Base-by-base conservation (phyloP, 2,329 filamentous ascomycete genomes). In the Hypoxylon sp. region DNA sequence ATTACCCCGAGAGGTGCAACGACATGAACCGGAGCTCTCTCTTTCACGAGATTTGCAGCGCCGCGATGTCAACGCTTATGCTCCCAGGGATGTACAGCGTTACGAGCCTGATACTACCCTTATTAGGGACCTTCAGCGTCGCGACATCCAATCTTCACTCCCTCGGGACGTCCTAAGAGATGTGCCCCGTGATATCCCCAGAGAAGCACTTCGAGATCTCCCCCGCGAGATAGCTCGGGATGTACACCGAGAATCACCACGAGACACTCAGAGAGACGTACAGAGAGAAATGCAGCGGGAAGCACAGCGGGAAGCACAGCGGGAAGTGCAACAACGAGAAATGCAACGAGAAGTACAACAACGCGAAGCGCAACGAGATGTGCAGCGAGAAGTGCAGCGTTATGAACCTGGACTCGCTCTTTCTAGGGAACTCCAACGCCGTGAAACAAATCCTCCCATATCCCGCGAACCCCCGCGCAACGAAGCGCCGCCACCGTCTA, bases 391-490 rank as follows among this genome's bases (percentile, higher is more conserved):
- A 3, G 13, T 30, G 7, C 48, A 41, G 32, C 52, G 42, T 9
- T 27, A 47, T 19, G 55, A 57, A 13, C 35, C 46, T 15, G 45
- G 29, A 9, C 45, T 52, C 8, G 37, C 43, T 40, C 2, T 29
- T 23, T 20, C 43, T 17, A 54, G 47, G 23, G 48, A 52, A n/a
- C n/a, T 42, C n/a, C n/a, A n/a, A n/a, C 32, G 31, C 27, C 25
- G 27, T 4, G 17, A 31, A 25, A 15, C 26, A 11, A 15, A 19
- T 29, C 3, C 41, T 15, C 21, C 21, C 21, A 25, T 31, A 26
- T 21, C 44, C 15, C 54, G 47, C 20, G 46, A 52, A 12, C 11
- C 36, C 9, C 83, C 81, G n/a, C 86, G 86, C 44, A 71, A 76
- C 48, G 79, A 82, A 17, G 69, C 74, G 3, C 66, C 69, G 4